Base-by-base conservation (phyloP, 371 early-diverging fungal genomes). In the Mortierella sp. region DNA sequence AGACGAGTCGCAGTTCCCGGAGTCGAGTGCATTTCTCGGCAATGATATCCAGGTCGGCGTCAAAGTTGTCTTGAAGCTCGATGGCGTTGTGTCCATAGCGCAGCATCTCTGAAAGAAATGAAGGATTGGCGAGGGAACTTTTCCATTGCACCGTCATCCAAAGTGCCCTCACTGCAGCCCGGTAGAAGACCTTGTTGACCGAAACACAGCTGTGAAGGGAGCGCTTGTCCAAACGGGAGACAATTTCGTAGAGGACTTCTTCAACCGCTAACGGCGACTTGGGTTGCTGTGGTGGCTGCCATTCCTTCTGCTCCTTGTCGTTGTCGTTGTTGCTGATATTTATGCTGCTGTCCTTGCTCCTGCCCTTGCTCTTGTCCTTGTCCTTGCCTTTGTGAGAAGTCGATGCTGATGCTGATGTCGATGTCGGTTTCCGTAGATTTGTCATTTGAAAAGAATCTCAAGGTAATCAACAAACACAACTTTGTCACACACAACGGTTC, bases 121-220 rank as follows among this genome's bases (percentile, higher is more conserved):
- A 75, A 21, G 77, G 73, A 45, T 75, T 74, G 44, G 76, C 44
- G 2, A 72, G 10, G 75, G 70, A 50, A 13, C 73, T 75, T 71
- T 78, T 86, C 87, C 87, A 86, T 11, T 82, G 75, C 21, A 86
- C 83, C 3, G 70, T 47, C 13, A 73, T 34, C 87, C 87, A 86
- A 19, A 86, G 76, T 5, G 42, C 75, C 10, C 80, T 65, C 60
- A 86, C 78, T n/a, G 78, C 76, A 3, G 83, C 80, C 1, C 73
- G 78, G 52, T 86, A 86, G 58, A 82, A 86, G n/a, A 80, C 63
- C 72, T 71, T 80, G 48, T 80, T 80, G 28, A 86, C 87, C 11
- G 60, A 75, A 28, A 80, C 70, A 50, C 87, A 82, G 52, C 73
- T 82, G 71, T 68, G 65, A 19, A 86, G 75, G 21, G 87, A 77